Base-by-base conservation (phyloP, 2,329 filamentous ascomycete species). In the Clarireedia sp. region DNA sequence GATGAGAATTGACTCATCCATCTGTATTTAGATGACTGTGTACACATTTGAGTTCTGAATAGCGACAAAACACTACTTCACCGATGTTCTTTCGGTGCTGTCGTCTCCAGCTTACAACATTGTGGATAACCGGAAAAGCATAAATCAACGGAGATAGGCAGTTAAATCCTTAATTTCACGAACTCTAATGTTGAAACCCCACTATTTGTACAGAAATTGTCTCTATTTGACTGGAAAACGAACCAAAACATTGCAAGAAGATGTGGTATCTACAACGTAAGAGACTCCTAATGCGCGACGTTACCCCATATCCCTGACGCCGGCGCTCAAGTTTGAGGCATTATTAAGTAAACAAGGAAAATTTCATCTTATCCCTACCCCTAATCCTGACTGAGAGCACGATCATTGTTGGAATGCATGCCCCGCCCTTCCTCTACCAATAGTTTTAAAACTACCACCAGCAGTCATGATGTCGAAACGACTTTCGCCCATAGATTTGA, bases 401-500 rank as follows among this genome's bases (percentile, higher is more conserved):
- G 33, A 33, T 17, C 1, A 48, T 58, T 66, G 62, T 51, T 69
- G 66, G 52, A 69, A 68, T 2, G 68, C 68, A 51, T 61, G 45
- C 21, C 68, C 68, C 5, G 60, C 48, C 51, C 57, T 63, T 3
- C 65, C 56, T 52, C 64, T 61, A 4, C 68, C 68, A 16, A 69
- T 66, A 2, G 67, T 70, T 58, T 67, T 67, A 54, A 61, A 70
- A 49, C 59, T 67, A 1, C 65, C 66, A 7, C 64, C 67, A 10
- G 63, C 62, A 40, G 60, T 58, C 57, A 69, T 67, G 40, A 68
- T 61, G 56, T 70, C 68, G 44, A 70, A 70, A 10, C 68, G 62
- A 44, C 58, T 64, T 16, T 59, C 56, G 5, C 67, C 67, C 66
- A 69, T 68, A 14, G 48, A 40, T 23, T 68, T 60, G 9, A 67